A percentile compares a stretch with the other conserved stretches of the same genome.
These are phyloP conservation scores for Leccinum disarticulatum DNA, from an alignment of 768 basidiomycete species.

Conservation along the genomic window DNA sequence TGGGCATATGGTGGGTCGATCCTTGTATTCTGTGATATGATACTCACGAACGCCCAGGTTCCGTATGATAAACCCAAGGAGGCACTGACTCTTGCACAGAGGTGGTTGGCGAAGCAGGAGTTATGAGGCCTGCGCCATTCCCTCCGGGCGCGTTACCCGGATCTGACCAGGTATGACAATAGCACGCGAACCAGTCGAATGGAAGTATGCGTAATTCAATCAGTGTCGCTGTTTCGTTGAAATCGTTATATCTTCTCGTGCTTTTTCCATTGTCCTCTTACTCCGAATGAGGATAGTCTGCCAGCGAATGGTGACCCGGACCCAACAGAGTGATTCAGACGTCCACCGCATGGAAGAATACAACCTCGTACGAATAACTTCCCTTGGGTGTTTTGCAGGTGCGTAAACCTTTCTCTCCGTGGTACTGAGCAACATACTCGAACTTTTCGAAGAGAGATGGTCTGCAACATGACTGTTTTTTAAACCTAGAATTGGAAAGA, in stretches of 20 bases:
- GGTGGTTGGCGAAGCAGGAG: constrained; percentile 42
- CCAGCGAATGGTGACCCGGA: background rate
- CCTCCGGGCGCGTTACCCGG: background rate
- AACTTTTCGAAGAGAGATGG: no score
- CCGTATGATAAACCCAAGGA: constrained; percentile 65
- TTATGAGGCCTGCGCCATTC: constrained; percentile 8
- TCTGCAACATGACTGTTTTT: no score
- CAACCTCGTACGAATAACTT: no score
- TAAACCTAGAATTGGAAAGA: no score
- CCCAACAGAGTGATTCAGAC: background rate
- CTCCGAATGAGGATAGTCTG: background rate
- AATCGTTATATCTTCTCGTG: background rate
- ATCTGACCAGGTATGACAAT: background rate
- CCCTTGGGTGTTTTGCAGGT: no score
- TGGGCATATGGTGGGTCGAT: constrained; percentile 65
- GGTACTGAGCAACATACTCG: no score
- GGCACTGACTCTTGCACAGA: constrained; percentile 47
- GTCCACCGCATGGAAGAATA: background rate
- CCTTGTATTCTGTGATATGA: background rate
- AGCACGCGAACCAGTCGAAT: background rate
- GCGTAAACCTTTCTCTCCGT: no score
- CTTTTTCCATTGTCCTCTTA: background rate
- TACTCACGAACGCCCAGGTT: constrained; percentile 36
- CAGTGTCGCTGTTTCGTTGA: background rate
- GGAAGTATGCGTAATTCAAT: background rate